Evolutionary conservation across 345 rosid genomes (phyloP), one percentile per base, ranked within the genome.

Genomic region (Passiflora organensis): DNA sequence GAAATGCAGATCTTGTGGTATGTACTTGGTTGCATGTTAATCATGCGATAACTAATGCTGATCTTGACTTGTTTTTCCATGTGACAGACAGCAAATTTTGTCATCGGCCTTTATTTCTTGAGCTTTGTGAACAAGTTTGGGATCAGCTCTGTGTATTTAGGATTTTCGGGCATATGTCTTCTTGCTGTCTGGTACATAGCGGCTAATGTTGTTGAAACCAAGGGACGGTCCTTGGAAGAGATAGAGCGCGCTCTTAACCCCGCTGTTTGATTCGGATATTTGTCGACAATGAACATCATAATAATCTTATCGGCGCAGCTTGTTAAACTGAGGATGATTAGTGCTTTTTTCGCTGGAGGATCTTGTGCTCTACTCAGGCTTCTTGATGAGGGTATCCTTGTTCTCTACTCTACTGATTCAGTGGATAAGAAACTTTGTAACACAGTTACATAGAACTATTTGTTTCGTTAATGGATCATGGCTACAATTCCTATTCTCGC

Each of bases 171-270:
- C 13, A 56, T 94, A 58, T 89, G 99, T 53, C 60, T 94, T 49
- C 90, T 89, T 48, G 97, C 95, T 0, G 90, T 87, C 47, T 42
- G 86, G 64, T 89, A 89, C 85, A 78, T 93, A 73, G 76, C 81
- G 10, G 76, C 80, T 45, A 85, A 87, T 32, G 88, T 93, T 0
- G 91, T 93, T 6, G 99, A 93, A 69, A 93, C 99, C 1, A 93
- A 93, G 80, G 99, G 99, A 43, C 72, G 95, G 18, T 93, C 99
- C 17, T 71, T 93, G 61, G 99, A 89, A 74, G 96, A 93, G 65
- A 89, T 93, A 49, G 99, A 93, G 78, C 89, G 69, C 4, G 97
- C 89, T 45, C 87, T 93, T 36, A 84, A 61, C 48, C 71, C 83
- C 0, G 62, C 72, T 17, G 43, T 46, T 48, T 83, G 75, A 81